Base-by-base conservation (phyloP, 805 yeast species). In the Candida maris region DNA sequence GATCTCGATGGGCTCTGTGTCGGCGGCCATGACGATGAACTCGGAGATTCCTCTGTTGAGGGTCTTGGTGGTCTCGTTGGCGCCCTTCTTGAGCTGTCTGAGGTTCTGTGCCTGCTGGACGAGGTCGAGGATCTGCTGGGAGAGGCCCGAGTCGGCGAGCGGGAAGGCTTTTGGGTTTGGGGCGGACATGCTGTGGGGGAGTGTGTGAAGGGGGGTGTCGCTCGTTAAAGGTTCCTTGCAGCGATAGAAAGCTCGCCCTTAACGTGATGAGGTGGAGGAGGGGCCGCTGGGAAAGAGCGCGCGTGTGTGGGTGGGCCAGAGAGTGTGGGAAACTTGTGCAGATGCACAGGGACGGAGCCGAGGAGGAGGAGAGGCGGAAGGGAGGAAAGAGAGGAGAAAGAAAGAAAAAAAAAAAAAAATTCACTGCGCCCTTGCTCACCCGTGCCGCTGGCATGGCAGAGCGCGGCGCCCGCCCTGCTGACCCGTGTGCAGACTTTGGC, bases 21-120 rank as follows among this genome's bases (percentile, higher is more conserved):
- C 99, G 57, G 98, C 99, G 52, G 99, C 98, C 97, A 93, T 87
- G 73, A 91, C 86, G 68, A 91, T 89, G 77, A 91, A 91, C 74
- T 91, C 98, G 58, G 97, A 85, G 61, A 91, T 91, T 81, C 98
- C 98, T 77, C 97, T 85, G 85, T 91, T 91, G 72, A 91, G 79
- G 57, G 97, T 91, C 79, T 91, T 91, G 71, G 97, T 93, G 61
- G 97, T 95, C 75, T 93, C 99, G 68, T 93, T 93, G 55, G 99
- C 98, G 71, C 99, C 99, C 71, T 93, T 93, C 79, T 93, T 93
- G 69, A 93, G 80, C 73, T 93, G 99, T 77, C 97, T 88, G 65
- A 93, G 79, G 73, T 85, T 88, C 59, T 95, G 89, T 45, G 97
- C 87, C 75, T 93, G 98, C 74, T 93, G 98, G 57, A 86, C 93